phyloP scores from a whole-genome alignment of 257 asterid genomes.

The Nicotiana benthamiana region DNA sequence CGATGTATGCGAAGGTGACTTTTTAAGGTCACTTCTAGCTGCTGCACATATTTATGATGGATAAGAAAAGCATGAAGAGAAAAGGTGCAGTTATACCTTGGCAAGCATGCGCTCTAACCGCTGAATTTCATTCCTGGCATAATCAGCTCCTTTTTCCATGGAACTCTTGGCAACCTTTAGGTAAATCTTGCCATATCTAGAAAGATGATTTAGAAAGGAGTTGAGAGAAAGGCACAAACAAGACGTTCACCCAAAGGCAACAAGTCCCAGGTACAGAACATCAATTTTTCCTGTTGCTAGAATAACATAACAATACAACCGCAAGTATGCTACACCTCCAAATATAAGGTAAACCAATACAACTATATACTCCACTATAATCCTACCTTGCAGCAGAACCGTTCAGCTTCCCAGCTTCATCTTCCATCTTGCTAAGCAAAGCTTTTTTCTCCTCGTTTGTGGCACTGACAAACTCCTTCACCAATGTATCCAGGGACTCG shows the following conservation, averaged over 20 bases:
- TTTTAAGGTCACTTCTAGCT: background rate
- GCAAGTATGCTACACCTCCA: background rate
- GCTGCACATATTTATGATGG: background rate
- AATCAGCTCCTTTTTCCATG: constrained; percentile 76
- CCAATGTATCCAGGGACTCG: constrained; percentile 53
- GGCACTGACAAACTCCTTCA: constrained; percentile 62
- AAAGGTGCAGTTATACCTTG: constrained; percentile 46
- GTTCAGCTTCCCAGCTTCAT: constrained; percentile 62
- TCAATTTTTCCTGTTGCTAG: background rate
- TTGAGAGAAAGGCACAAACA: background rate
- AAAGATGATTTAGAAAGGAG: constrained; percentile 8
- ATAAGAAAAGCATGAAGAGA: background rate
- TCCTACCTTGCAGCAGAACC: constrained; percentile 67
- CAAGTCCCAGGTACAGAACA: background rate
- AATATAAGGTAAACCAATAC: background rate
- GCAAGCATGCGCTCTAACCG: constrained; percentile 80
- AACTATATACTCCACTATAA: background rate
- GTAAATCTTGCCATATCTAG: constrained; percentile 74
- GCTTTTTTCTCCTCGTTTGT: constrained; percentile 51
- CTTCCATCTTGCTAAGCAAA: constrained; percentile 50
- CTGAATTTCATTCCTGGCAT: constrained; percentile 66
- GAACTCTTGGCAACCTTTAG: constrained; percentile 77
- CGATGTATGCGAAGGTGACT: background rate
- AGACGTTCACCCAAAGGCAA: background rate
- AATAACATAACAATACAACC: background rate